Evolutionary conservation across 768 basidiomycete genomes (phyloP), one percentile per base, ranked within the genome.

Genomic region (Boletus pseudopeckii): DNA sequence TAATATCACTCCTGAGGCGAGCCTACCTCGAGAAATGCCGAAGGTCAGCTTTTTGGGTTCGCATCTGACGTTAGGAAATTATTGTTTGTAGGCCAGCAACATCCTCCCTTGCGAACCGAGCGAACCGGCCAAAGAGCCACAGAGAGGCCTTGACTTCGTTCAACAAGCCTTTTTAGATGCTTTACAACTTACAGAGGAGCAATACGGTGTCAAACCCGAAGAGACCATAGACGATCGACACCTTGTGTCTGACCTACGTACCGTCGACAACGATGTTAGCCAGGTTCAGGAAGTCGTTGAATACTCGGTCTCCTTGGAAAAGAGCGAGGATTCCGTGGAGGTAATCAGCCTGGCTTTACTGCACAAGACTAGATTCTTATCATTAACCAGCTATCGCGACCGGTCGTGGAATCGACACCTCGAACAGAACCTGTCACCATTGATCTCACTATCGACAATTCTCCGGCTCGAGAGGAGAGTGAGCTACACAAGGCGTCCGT

Each of bases 381-480:
- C 38, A n/a, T 49, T 26, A 49, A 45, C 30, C 36, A 70, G 64
- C 32, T 44, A 28, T 56, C 33, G 40, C 24, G 24, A 32, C 46
- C 45, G 24, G 45, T 50, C 15, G 17, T 40, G 48, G 48, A 56
- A 40, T 57, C 57, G 28, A 60, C 59, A 24, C 62, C 63, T 33
- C 51, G 47, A 58, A 56, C 50, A 20, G 58, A 73, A 40, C 54
- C 56, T 20, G 59, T 69, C 8, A 77, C 72, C 40, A 74, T 80
- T 52, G 80, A 82, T 62, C 69, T 80, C 50, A 80, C 76, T n/a
- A 55, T 63, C 18, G 71, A 74, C 40, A 52, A 52, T 4, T 55
- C 67, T 26, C 71, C 70, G 10, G 53, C 45, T 28, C 61, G 44
- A 40, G 54, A 43, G 43, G 48, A 48, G 18, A 40, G 10, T n/a